Percentiles rank a stretch among this genome's conserved stretches.
Conservation (phyloP, 306 rosid genomes). For the Vigna unguiculata region DNA sequence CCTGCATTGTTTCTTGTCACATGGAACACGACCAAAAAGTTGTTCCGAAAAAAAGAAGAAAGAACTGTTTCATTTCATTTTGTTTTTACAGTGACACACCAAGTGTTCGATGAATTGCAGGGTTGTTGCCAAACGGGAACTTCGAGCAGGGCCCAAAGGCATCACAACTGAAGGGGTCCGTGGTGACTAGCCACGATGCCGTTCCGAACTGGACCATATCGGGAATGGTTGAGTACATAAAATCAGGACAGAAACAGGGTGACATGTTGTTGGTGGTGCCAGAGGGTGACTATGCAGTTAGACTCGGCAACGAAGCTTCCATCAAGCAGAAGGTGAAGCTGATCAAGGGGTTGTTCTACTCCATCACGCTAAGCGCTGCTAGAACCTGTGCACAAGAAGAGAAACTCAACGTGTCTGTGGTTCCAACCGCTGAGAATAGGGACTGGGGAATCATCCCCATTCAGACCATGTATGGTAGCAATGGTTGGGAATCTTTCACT, state of each 20-base stretch:
- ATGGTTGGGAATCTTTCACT: constrained; percentile 81
- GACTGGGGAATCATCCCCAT: constrained; percentile 75
- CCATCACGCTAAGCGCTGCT: constrained; percentile 72
- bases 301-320: constrained; percentile 84
- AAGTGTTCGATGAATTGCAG: constrained; percentile 41
- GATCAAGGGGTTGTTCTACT: constrained; percentile 56
- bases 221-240: constrained; percentile 77
- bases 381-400: constrained; percentile 88
- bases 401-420: constrained; percentile 64
- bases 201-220: constrained; percentile 74
- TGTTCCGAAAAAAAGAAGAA: neutral
- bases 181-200: constrained; percentile 42
- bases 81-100: neutral
- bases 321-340: constrained; percentile 66
- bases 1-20: constrained; percentile 25
- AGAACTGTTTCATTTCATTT: neutral
- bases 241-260: constrained; percentile 81
- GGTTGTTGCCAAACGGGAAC: constrained; percentile 73
- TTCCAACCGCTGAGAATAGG: constrained; percentile 53
- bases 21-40: constrained; percentile 44
- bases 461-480: constrained; percentile 79
- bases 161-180: constrained; percentile 65
- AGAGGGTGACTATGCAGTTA: constrained; percentile 63
- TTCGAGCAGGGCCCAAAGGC: constrained; percentile 70
- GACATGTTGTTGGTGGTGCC: constrained; percentile 84